These are phyloP conservation scores for Thermomucor indicae-seudaticae DNA, from an alignment of 371 early-diverging fungal species.

Conservation along the genomic window DNA sequence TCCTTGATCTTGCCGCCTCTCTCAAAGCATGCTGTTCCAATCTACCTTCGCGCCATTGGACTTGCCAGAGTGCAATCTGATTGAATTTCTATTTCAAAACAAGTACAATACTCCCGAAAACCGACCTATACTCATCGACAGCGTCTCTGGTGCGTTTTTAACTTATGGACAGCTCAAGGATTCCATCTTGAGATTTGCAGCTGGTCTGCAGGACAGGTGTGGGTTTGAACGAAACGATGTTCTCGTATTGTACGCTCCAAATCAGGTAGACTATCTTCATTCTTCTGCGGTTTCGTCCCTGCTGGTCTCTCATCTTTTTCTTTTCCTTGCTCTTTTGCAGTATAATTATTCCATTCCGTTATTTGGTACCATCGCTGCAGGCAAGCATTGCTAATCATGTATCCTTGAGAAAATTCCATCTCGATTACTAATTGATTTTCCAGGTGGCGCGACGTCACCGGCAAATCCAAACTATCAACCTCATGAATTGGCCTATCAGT, in stretches of 20 bases:
- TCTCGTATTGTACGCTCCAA: constrained; percentile 65
- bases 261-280: constrained; percentile 58
- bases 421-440: constrained; percentile 1
- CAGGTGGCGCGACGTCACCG: constrained; percentile 65
- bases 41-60: constrained; percentile 5
- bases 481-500: constrained; percentile 71
- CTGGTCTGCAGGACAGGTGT: constrained; percentile 57
- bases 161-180: constrained; percentile 63
- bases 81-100: constrained; percentile 17
- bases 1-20: not conserved
- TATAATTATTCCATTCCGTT: constrained; percentile 35
- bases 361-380: constrained; percentile 34
- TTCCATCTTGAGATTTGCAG: constrained; percentile 59
- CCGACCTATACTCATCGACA: constrained; percentile 56
- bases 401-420: not conserved
- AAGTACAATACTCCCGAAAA: constrained; percentile 13
- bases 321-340: constrained; percentile 13
- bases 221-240: constrained; percentile 64
- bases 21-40: constrained; percentile 10
- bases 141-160: constrained; percentile 42
- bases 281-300: too few species aligned
- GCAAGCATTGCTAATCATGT: constrained; percentile 6
- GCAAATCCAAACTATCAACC: constrained; percentile 77
- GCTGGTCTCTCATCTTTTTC: not conserved
- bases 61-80: constrained; percentile 8